These are phyloP conservation scores for Plasmodium gonderi DNA, from an alignment of 169 alveolate genomes.

Conservation along the genomic window DNA sequence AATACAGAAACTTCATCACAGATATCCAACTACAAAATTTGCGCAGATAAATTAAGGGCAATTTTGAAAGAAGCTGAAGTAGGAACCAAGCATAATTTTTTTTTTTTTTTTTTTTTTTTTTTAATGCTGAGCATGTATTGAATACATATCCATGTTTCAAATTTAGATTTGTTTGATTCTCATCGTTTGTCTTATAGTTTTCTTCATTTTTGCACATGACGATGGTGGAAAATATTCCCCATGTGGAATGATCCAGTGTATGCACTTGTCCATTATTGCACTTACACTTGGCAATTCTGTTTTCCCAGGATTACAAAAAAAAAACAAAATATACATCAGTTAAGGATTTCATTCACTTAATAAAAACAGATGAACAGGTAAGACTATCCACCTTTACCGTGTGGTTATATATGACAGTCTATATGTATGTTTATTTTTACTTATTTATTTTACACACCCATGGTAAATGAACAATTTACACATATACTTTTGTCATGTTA, in stretches of 20 bases:
- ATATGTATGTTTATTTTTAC: background rate
- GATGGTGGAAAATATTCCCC: no score
- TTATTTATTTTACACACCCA: background rate
- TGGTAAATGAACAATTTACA: background rate
- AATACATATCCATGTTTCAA: no score
- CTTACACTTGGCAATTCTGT: background rate
- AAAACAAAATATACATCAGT: conserved; percentile 18
- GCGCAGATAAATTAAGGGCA: conserved; percentile 22
- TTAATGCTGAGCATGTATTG: background rate
- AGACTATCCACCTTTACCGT: background rate
- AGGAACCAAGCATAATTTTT: background rate
- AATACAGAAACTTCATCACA: conserved; percentile 54
- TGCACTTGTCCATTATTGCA: background rate
- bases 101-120: background rate
- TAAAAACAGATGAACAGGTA: conserved; percentile 58
- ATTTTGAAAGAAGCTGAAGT: conserved; percentile 69
- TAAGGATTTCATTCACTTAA: conserved; percentile 34
- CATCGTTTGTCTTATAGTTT: no score
- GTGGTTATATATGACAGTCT: background rate
- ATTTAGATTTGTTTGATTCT: no score
- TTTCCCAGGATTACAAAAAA: conserved; percentile 47
- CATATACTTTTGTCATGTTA: background rate
- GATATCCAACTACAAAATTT: conserved; percentile 57
- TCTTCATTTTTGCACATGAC: no score
- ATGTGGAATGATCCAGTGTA: background rate